Evolutionary conservation across 495 filamentous ascomycete genomes (phyloP).

Genomic region (Annulohypoxylon moriforme): DNA sequence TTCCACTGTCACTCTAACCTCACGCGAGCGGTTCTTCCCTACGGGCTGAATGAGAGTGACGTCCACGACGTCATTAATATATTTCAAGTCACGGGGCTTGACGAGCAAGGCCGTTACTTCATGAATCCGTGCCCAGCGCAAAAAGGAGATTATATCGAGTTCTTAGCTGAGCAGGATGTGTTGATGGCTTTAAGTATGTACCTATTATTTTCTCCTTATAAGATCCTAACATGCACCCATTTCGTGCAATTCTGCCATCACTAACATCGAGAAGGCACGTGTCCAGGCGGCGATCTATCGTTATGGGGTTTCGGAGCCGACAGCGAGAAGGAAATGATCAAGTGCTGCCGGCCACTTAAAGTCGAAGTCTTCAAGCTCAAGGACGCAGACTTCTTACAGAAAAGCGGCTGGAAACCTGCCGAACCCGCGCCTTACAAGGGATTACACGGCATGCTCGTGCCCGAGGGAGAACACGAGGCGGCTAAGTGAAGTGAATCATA

Average conservation of each 20-base stretch:
- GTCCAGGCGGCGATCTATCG: slow-evolving; percentile 73
- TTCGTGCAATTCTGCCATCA: slow-evolving; percentile 20
- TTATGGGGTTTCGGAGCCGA: slow-evolving; percentile 80
- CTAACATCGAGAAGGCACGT: slow-evolving; percentile 52
- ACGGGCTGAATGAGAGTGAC: slow-evolving; percentile 75
- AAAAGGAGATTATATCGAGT: slow-evolving; percentile 75
- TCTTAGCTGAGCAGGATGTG: slow-evolving; percentile 80
- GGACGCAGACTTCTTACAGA: slow-evolving; percentile 61
- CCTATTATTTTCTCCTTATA: not conserved
- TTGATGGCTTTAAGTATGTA: slow-evolving; percentile 73
- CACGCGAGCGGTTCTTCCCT: slow-evolving; percentile 73
- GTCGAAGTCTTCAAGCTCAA: slow-evolving; percentile 74
- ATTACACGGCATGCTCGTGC: slow-evolving; percentile 69
- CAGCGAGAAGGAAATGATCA: slow-evolving; percentile 72
- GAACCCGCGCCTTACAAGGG: slow-evolving; percentile 69
- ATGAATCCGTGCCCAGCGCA: slow-evolving; percentile 78
- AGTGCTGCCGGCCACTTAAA: slow-evolving; percentile 76
- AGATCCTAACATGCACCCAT: slow-evolving; percentile 48
- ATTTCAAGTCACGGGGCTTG: slow-evolving; percentile 82
- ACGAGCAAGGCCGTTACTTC: slow-evolving; percentile 77
- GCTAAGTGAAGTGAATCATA: slow-evolving; percentile 8
- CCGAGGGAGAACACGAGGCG: slow-evolving; percentile 42
- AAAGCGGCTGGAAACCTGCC: slow-evolving; percentile 69
- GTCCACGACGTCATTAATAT: slow-evolving; percentile 86
- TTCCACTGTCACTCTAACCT: slow-evolving; percentile 88